A percentile compares a stretch with the other conserved stretches of the same genome.
These are phyloP conservation scores for Rhododendron griersonianum DNA, from an alignment of 148 eudicot genomes.

Conservation along the genomic window DNA sequence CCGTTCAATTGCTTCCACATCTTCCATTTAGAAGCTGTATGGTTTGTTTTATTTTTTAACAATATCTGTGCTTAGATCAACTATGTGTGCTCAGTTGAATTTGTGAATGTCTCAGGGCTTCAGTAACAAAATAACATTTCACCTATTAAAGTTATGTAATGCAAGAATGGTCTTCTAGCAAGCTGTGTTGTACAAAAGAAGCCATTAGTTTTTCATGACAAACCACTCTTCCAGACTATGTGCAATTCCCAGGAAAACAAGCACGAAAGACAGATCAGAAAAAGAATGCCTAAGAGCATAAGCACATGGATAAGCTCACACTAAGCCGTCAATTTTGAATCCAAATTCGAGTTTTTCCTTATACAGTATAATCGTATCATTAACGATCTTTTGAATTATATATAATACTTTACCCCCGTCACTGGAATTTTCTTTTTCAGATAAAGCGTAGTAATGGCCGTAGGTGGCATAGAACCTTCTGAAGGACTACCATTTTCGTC, in stretches of 20 bases:
- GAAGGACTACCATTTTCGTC: not conserved
- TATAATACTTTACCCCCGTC: not conserved
- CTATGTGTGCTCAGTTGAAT: not conserved
- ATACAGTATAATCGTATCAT: too few relatives aligned
- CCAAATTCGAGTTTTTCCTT: too few relatives aligned
- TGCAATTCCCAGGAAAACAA: too few relatives aligned
- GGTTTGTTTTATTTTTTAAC: not conserved
- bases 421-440: not conserved
- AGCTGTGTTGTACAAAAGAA: not conserved
- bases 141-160: not conserved
- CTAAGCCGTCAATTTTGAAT: too few relatives aligned
- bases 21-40: not conserved
- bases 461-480: not conserved
- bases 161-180: not conserved
- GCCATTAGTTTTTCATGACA: not conserved
- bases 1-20: not conserved
- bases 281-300: too few relatives aligned
- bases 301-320: too few relatives aligned
- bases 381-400: too few relatives aligned
- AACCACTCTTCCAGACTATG: too few relatives aligned
- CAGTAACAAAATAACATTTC: not conserved
- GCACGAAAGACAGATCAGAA: too few relatives aligned
- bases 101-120: not conserved
- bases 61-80: not conserved
- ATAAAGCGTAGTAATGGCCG: not conserved